These are phyloP conservation scores for Eucalyptus sp. DNA, from an alignment of 345 rosid species.

Conservation along the genomic window DNA sequence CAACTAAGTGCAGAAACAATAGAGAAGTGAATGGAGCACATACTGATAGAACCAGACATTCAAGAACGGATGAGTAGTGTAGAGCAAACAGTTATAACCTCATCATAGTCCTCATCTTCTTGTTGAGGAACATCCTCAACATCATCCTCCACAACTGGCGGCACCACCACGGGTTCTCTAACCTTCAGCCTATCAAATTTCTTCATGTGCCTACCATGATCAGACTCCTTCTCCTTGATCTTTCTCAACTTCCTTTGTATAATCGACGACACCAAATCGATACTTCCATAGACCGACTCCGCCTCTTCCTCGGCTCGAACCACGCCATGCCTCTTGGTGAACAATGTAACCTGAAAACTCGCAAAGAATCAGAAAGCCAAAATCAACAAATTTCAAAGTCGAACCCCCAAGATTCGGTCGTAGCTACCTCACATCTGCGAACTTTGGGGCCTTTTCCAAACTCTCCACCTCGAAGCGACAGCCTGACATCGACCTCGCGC, in stretches of 20 bases:
- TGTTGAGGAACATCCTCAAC: slow-evolving; percentile 7
- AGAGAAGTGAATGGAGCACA: neutral
- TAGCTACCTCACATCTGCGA: slow-evolving; percentile 75
- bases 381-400: neutral
- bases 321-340: slow-evolving; percentile 88
- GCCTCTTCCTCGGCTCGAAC: slow-evolving; percentile 90
- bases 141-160: slow-evolving; percentile 7
- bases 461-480: slow-evolving; percentile 89
- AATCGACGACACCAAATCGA: slow-evolving; percentile 74
- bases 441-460: slow-evolving; percentile 86
- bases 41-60: neutral
- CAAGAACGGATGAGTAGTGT: neutral
- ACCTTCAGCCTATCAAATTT: slow-evolving; percentile 54
- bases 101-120: slow-evolving; percentile 35
- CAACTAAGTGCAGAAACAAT: neutral
- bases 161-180: slow-evolving; percentile 38
- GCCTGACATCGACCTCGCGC: slow-evolving; percentile 79
- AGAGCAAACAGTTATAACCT: slow-evolving; percentile 21
- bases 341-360: slow-evolving; percentile 57
- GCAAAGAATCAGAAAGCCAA: neutral
- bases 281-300: slow-evolving; percentile 64
- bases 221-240: slow-evolving; percentile 94
- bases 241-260: slow-evolving; percentile 81
- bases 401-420: neutral
- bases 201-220: slow-evolving; percentile 91